Base-by-base conservation (phyloP, 2,329 filamentous ascomycete genomes). In the Verticillium isaacii region DNA sequence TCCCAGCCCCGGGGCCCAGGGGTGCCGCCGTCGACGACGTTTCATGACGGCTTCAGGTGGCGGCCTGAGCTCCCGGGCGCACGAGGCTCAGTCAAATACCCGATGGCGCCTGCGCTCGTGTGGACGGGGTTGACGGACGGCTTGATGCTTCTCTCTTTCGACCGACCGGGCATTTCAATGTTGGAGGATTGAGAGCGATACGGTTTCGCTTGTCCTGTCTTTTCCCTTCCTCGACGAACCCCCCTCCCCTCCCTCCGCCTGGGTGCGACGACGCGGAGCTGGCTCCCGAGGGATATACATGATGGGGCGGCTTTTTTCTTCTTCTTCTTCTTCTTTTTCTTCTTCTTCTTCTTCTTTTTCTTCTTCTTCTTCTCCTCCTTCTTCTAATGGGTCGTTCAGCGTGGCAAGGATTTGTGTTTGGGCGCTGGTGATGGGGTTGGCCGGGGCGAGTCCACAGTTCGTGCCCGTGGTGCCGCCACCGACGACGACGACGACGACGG, bases 41-140 rank as follows among this genome's bases (percentile, higher is more conserved):
- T 65, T 65, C 64, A 65, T 61, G 59, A 64, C 55, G 63, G 64
- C 64, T 65, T 65, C 64, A 65, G 58, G 59, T 64, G 59, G 61
- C 61, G 61, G 61, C 57, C 52, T 41, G 61, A 41, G 41, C 52
- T 32, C 36, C 12, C 11, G 54, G 19, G 17, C 19, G 14, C 52
- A 19, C 52, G 23, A 32, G 9, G 23, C 45, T 34, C 25, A n/a
- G 14, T 56, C 54, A 56, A 32, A n/a, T 50, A 50, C 41, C 41
- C 17, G 29, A 29, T 29, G 29, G 29, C 29, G 37, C 37, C 37
- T 39, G 14, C 17, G 37, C 37, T 39, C 37, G 37, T 7, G 37
- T 14, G 37, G 17, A n/a, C 15, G 19, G 19, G 39, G 19, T 9
- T 9, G 45, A 19, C 25, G 45, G 19, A 25, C 7, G 45, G 17